Evolutionary conservation across 352 stramenopile genomes (phyloP).

Genomic region (Sclerospora graminicola): DNA sequence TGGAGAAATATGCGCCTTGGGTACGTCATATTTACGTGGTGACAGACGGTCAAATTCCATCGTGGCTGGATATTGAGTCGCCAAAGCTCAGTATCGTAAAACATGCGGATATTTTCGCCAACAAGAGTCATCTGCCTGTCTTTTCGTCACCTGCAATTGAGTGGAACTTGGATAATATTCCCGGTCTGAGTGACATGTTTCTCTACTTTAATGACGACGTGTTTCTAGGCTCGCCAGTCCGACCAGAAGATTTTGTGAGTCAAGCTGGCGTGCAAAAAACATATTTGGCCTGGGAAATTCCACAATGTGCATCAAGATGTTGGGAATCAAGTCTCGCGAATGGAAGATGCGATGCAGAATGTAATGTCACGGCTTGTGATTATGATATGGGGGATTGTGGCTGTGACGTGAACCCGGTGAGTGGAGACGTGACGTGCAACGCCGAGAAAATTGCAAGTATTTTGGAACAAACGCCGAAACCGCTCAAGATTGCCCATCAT

Average conservation of each 20-base stretch:
- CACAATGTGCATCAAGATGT: conserved; percentile 79
- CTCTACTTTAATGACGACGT: conserved; percentile 97
- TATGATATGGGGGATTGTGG: conserved; percentile 92
- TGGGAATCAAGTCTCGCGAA: conserved; percentile 67
- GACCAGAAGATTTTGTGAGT: conserved; percentile 89
- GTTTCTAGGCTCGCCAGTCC: conserved; percentile 82
- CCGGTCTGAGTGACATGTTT: conserved; percentile 86
- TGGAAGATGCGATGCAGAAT: conserved; percentile 81
- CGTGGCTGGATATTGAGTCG: conserved; percentile 85
- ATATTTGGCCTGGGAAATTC: conserved; percentile 91
- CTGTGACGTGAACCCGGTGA: conserved; percentile 41
- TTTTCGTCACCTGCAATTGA: conserved; percentile 93
- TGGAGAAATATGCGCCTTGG: conserved; percentile 94
- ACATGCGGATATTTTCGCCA: conserved; percentile 87
- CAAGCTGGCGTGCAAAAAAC: conserved; percentile 82
- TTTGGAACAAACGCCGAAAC: conserved; percentile 36
- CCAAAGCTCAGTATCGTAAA: conserved; percentile 80
- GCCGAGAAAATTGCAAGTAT: conserved; percentile 49
- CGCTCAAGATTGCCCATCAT: conserved; percentile 35
- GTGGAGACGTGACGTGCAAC: conserved; percentile 45
- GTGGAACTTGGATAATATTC: conserved; percentile 90
- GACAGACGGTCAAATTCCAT: conserved; percentile 90
- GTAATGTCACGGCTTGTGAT: conserved; percentile 83
- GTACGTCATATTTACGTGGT: conserved; percentile 91
- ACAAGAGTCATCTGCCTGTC: conserved; percentile 84